A percentile compares a stretch with the other conserved stretches of the same genome.
Conservation (phyloP, 805 yeast species). For the Saccharomycopsis babjevae region DNA sequence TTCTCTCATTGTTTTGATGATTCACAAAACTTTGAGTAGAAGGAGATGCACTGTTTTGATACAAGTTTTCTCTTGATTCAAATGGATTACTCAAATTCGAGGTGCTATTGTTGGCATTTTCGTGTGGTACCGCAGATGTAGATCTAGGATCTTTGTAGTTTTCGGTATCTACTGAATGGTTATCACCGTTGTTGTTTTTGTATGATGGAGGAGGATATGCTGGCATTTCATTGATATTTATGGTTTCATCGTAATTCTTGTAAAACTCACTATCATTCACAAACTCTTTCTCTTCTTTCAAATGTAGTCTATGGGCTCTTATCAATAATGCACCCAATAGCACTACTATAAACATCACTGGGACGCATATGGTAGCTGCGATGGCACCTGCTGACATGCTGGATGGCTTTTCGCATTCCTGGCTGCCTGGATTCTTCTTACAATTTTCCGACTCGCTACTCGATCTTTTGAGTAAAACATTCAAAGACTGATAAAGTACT, state of each 20-base stretch:
- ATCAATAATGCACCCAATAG: constrained; percentile 9
- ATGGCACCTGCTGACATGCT: constrained; percentile 9
- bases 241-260: constrained; percentile 17
- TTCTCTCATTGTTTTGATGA: neutral
- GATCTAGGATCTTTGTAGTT: neutral
- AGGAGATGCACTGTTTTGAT: neutral
- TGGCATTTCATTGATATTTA: constrained; percentile 15
- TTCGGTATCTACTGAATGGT: neutral
- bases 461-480: neutral
- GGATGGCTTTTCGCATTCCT: constrained; percentile 15
- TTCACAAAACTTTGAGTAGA: neutral
- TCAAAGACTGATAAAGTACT: neutral
- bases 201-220: constrained; percentile 16
- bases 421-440: constrained; percentile 5
- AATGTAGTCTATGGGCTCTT: constrained; percentile 14
- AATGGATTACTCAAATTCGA: neutral
- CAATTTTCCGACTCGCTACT: neutral
- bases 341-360: constrained; percentile 13
- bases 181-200: constrained; percentile 4
- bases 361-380: constrained; percentile 15
- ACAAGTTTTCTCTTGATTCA: neutral
- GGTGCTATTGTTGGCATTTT: neutral
- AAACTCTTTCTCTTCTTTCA: constrained; percentile 16
- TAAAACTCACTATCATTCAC: constrained; percentile 16
- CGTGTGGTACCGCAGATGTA: neutral